These are phyloP conservation scores for Mucor indicus DNA, from an alignment of 371 early-diverging fungal genomes.

Conservation along the genomic window DNA sequence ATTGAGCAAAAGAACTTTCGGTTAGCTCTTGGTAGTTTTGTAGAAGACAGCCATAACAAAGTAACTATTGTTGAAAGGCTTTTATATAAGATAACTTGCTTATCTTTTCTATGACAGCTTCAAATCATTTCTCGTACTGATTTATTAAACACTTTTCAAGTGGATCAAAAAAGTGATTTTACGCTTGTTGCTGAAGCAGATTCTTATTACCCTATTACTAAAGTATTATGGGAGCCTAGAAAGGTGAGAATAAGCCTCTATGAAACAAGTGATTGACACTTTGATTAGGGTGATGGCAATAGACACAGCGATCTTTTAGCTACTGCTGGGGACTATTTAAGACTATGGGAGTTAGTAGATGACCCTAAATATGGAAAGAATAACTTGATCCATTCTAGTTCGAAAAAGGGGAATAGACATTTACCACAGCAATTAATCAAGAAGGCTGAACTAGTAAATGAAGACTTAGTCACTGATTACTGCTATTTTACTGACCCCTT, in stretches of 20 bases:
- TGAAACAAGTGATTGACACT: background rate
- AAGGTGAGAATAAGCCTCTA: constrained; percentile 44
- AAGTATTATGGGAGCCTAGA: constrained; percentile 85
- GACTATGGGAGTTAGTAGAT: constrained; percentile 83
- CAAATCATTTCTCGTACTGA: constrained; percentile 64
- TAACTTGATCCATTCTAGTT: constrained; percentile 26
- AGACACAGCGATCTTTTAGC: constrained; percentile 79
- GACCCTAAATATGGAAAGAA: constrained; percentile 38
- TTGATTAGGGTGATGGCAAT: constrained; percentile 39
- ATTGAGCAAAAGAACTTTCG: constrained; percentile 67
- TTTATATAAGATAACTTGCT: no score
- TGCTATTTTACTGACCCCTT: no score
- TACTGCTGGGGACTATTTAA: constrained; percentile 83
- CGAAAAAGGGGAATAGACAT: constrained; percentile 7
- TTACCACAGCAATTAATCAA: constrained; percentile 41
- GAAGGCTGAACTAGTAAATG: constrained; percentile 56
- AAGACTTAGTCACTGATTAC: no score
- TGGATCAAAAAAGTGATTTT: constrained; percentile 69
- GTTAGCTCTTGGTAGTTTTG: constrained; percentile 81
- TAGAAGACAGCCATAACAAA: constrained; percentile 79
- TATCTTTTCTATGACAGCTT: constrained; percentile 45
- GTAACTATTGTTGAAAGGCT: no score
- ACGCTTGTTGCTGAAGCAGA: constrained; percentile 72
- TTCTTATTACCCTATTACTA: constrained; percentile 86
- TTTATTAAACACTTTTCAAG: constrained; percentile 14